phyloP scores from a whole-genome alignment of 345 rosid genomes.

The Salix arbutifolia region DNA sequence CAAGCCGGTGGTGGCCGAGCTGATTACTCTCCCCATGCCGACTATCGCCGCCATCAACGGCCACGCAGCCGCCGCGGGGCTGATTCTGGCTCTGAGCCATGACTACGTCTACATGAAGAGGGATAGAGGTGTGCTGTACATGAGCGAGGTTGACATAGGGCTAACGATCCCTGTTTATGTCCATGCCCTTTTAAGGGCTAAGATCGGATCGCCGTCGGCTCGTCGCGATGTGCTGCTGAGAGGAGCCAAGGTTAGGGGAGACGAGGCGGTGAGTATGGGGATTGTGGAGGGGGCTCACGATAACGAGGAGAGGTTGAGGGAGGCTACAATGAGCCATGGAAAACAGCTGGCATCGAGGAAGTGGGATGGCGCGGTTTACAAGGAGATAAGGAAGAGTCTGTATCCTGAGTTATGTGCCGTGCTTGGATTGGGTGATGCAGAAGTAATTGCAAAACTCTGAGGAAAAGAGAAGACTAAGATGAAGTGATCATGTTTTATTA shows the following conservation, averaged over 20 bases:
- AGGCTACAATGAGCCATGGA: constrained; percentile 44
- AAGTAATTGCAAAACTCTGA: constrained; percentile 35
- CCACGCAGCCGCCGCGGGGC: constrained; percentile 79
- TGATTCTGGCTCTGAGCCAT: constrained; percentile 60
- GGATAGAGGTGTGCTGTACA: constrained; percentile 69
- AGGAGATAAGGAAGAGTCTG: constrained; percentile 71
- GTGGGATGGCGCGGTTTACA: constrained; percentile 60
- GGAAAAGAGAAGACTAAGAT: no score
- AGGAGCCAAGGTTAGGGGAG: constrained; percentile 58
- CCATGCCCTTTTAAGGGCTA: constrained; percentile 39
- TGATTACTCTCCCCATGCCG: constrained; percentile 75
- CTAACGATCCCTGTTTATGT: constrained; percentile 60
- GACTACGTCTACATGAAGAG: constrained; percentile 66
- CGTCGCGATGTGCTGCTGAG: constrained; percentile 48
- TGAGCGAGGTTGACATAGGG: constrained; percentile 72
- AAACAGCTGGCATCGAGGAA: constrained; percentile 45
- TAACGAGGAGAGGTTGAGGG: constrained; percentile 38
- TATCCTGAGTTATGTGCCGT: constrained; percentile 51
- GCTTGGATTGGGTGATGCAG: constrained; percentile 33
- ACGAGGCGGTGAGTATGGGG: constrained; percentile 53
- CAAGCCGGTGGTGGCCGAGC: constrained; percentile 46
- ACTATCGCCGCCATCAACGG: constrained; percentile 77
- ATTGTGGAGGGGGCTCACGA: constrained; percentile 53
- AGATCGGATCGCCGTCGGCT: constrained; percentile 41
- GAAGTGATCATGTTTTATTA: no score